Percentiles rank a stretch among this genome's conserved stretches.
phyloP scores from a whole-genome alignment of 23 red algal genomes.

The Cyanidiococcus yangmingshanensis region DNA sequence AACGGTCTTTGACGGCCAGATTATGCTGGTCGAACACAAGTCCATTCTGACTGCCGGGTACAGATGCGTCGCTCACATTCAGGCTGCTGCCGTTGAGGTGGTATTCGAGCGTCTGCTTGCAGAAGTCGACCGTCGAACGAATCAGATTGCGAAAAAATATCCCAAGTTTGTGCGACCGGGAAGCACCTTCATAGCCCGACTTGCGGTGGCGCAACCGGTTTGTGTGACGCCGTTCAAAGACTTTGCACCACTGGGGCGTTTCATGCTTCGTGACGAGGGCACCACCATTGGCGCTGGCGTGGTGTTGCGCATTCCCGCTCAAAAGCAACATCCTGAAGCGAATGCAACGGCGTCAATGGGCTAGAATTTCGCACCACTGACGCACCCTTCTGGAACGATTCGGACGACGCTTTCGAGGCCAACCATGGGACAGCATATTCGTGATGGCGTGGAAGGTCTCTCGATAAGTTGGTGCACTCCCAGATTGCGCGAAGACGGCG shows the following conservation, averaged over 20 bases:
- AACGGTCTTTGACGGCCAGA: constrained; percentile 52
- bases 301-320: constrained; percentile 22
- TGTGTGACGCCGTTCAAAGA: constrained; percentile 79
- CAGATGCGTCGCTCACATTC: constrained; percentile 79
- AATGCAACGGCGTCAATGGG: too few relatives aligned
- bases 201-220: constrained; percentile 45
- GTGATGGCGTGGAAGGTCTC: too few relatives aligned
- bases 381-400: too few relatives aligned
- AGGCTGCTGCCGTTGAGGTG: constrained; percentile 67
- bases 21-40: constrained; percentile 95
- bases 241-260: constrained; percentile 83
- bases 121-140: constrained; percentile 68
- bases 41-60: constrained; percentile 93
- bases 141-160: constrained; percentile 58
- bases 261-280: constrained; percentile 93
- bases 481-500: too few relatives aligned
- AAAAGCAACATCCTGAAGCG: neutral
- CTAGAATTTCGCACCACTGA: too few relatives aligned
- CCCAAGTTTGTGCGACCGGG: constrained; percentile 92
- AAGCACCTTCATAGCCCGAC: constrained; percentile 55
- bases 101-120: constrained; percentile 52
- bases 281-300: constrained; percentile 83
- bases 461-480: too few relatives aligned
- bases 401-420: too few relatives aligned
- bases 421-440: too few relatives aligned